phyloP scores from a whole-genome alignment of 148 eudicot genomes.

The Camellia granthamiana region DNA sequence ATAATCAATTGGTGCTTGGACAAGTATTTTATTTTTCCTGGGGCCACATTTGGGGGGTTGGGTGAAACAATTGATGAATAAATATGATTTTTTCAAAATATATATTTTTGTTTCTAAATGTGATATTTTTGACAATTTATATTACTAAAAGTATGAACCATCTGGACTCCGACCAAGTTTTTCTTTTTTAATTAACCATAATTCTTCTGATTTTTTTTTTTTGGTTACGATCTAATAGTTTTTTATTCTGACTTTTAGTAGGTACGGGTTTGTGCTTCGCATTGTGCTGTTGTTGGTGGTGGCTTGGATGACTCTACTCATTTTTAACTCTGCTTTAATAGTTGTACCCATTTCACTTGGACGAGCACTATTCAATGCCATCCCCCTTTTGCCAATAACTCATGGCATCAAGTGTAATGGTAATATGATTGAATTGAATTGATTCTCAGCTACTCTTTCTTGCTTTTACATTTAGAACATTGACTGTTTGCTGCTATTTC shows the following conservation, averaged over 20 bases:
- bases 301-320: constrained; percentile 97
- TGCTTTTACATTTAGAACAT: background rate
- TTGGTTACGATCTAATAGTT: constrained; percentile 4
- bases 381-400: constrained; percentile 85
- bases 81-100: no score
- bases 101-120: background rate
- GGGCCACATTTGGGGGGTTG: background rate
- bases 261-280: constrained; percentile 76
- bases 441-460: background rate
- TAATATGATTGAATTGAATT: constrained; percentile 22
- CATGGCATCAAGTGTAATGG: constrained; percentile 98
- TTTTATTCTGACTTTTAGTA: constrained; percentile 36
- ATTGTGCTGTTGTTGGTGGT: constrained; percentile 78
- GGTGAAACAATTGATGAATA: background rate
- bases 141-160: no score
- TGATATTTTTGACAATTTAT: background rate
- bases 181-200: no score
- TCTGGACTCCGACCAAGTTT: background rate
- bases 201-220: background rate
- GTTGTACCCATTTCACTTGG: constrained; percentile 85
- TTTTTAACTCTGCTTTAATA: constrained; percentile 71
- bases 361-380: constrained; percentile 69
- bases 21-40: background rate
- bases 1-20: background rate
- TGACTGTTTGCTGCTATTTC: background rate